Base-by-base conservation (phyloP, 2,329 filamentous ascomycete species). In the Chaetomiaceae sp. region DNA sequence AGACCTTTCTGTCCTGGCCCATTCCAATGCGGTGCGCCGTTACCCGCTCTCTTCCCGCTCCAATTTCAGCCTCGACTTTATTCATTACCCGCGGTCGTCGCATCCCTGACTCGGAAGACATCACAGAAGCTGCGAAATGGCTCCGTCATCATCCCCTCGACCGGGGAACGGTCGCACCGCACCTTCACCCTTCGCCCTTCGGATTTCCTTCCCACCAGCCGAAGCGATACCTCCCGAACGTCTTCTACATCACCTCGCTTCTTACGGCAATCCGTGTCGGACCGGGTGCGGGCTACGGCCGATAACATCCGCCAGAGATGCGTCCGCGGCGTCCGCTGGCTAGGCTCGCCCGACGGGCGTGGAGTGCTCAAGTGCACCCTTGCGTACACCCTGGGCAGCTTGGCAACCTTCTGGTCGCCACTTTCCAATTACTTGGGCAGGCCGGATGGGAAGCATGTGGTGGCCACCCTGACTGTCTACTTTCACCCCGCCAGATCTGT, bases 401-500 rank as follows among this genome's bases (percentile, higher is more conserved):
- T 95, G 67, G 89, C 85, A 31, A 96, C 91, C 0, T 93, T 96
- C 61, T 83, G 89, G 55, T 80, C 85, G 2, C 77, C 79, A 3
- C 75, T 96, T 50, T 84, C 89, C 14, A 72, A 76, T 7, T 80
- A 90, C 50, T 74, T 96, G 14, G 92, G 92, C 10, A 77, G 85
- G 56, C 86, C 90, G 63, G 91, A 96, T 69, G 89, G 89, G 44
- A 96, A 96, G 65, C 92, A 96, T 68, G 85, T 96, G 63, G 89
- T 96, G 45, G 90, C 90, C 27, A 96, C 92, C 2, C 82, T 96
- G 51, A 95, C 89, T 0, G 91, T 96, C 10, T 97, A 96, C 64
- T 97, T 96, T 63, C 90, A 96, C 66, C 90, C 92, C 4, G 88
- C 89, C 5, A 78, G 92, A 51, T 89, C 89, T 16, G 81, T 85